Evolutionary conservation across 495 filamentous ascomycete genomes (phyloP), one percentile per base, ranked within the genome.

Genomic region (Viridothelium virens): DNA sequence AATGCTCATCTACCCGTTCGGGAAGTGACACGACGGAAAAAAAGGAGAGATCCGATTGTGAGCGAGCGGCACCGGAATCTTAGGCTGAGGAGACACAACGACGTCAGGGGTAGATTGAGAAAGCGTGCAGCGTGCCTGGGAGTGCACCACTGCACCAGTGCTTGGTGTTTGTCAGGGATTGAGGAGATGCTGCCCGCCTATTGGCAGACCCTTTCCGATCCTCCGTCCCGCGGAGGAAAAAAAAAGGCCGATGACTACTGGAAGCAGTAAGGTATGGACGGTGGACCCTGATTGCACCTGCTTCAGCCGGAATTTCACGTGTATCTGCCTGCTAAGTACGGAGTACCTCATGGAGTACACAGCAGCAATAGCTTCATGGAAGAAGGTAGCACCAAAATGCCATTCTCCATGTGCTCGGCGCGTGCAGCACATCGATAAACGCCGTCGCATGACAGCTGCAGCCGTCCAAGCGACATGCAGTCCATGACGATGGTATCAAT

Each of bases 171-270:
- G 48, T 53, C 41, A 44, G 41, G 41, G 41, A 44, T 44, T 14
- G 41, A 44, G 10, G 11, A 18, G 48, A 9, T 14, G 11, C 18
- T 25, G 11, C 11, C n/a, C n/a, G 48, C 48, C n/a, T 1, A 53
- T 53, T 53, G 48, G 48, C 48, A 53, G 48, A 53, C 48, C 48
- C 48, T 2, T 53, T 53, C 48, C 48, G 48, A 53, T 16, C n/a
- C 48, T 53, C 48, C 48, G 5, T 14, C 10, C 48, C 11, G 48
- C 48, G 12, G 5, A 16, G 12, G 48, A 14, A 53, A 44, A 44
- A 7, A 14, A 7, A 7, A 14, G 14, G 41, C 6, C 14, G 41
- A 14, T 14, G 48, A 53, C 48, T n/a, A 25, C 48, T 53, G 48
- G 48, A 53, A 25, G 25, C 25, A 25, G 25, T 25, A 25, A 25